Base-by-base conservation (phyloP, 1,284 basidiomycete species). In the Dichomitus squalens region DNA sequence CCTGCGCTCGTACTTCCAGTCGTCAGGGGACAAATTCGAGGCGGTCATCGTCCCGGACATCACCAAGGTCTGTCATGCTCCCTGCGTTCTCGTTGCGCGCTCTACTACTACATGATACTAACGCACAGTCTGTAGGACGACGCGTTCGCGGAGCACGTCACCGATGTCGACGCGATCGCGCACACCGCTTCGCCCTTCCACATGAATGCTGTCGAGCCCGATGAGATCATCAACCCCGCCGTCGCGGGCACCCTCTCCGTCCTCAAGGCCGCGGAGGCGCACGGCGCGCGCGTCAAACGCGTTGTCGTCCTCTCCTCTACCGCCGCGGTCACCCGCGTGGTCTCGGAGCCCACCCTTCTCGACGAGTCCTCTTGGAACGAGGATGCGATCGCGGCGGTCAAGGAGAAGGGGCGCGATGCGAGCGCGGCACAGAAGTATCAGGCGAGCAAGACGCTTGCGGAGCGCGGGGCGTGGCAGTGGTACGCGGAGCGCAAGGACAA, bases 371-470 rank as follows among this genome's bases (percentile, higher is more conserved):
- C 88, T 69, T 93, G 90, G 90, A 90, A 92, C 73, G 70, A 82
- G 9, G 73, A 77, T 38, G 76, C 80, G 3, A 71, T 83, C 18
- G 70, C 76, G 25, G 73, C 79, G 39, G 75, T 86, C 20, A 77
- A 81, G 65, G 72, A 81, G 64, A 76, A 81, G 49, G 85, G 87
- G 4, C 70, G 70, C 21, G 75, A 79, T 14, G 81, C 84, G 0
- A 50, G 70, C 1, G 65, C 64, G 4, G 57, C 70, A 7, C 66
- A 70, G 35, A 84, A 82, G 65, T 89, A 89, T 68, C 71, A 76
- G 48, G 82, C 79, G 21, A 83, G 80, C 25, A 92, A 93, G 76
- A 84, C 81, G 4, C 75, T 92, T 2, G 88, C 90, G 4, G 91
- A 93, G 70, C 75, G 71, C 64, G 79, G 78, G 21, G 81, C 81